Conservation (phyloP, 805 yeast species). For the Ogataea neopini region DNA sequence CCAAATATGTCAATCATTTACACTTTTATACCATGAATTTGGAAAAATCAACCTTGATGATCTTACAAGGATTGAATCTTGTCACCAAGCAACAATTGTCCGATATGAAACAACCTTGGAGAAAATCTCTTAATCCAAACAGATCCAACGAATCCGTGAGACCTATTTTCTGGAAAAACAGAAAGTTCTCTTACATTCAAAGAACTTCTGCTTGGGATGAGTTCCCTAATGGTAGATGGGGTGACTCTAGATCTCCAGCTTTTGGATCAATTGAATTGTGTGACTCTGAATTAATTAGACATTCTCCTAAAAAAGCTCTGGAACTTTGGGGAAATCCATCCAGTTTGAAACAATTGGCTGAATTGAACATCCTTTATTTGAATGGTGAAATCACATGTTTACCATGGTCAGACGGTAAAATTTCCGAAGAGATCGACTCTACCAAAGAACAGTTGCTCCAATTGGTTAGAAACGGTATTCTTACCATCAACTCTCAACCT, state of each 20-base stretch:
- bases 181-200: slow-evolving; percentile 85
- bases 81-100: slow-evolving; percentile 32
- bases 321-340: slow-evolving; percentile 89
- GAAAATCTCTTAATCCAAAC: slow-evolving; percentile 80
- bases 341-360: slow-evolving; percentile 56
- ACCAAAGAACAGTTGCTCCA: slow-evolving; percentile 59
- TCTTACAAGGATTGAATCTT: slow-evolving; percentile 71
- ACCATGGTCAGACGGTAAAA: slow-evolving; percentile 96
- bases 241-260: slow-evolving; percentile 97
- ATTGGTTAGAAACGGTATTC: slow-evolving; percentile 66
- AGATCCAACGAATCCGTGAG: slow-evolving; percentile 81
- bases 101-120: slow-evolving; percentile 66
- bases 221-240: slow-evolving; percentile 98
- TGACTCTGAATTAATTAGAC: slow-evolving; percentile 79
- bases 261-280: slow-evolving; percentile 86
- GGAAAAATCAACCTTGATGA: slow-evolving; percentile 88
- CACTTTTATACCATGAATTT: slow-evolving; percentile 98
- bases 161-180: slow-evolving; percentile 95
- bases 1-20: slow-evolving; percentile 77
- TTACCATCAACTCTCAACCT: slow-evolving; percentile 95
- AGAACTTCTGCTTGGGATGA: slow-evolving; percentile 97
- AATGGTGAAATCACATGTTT: slow-evolving; percentile 69
- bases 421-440: slow-evolving; percentile 69
- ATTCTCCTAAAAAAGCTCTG: slow-evolving; percentile 73
- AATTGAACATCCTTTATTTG: slow-evolving; percentile 67